Evolutionary conservation across 352 stramenopile genomes (phyloP).

Genomic region (Phytopythium vexans): DNA sequence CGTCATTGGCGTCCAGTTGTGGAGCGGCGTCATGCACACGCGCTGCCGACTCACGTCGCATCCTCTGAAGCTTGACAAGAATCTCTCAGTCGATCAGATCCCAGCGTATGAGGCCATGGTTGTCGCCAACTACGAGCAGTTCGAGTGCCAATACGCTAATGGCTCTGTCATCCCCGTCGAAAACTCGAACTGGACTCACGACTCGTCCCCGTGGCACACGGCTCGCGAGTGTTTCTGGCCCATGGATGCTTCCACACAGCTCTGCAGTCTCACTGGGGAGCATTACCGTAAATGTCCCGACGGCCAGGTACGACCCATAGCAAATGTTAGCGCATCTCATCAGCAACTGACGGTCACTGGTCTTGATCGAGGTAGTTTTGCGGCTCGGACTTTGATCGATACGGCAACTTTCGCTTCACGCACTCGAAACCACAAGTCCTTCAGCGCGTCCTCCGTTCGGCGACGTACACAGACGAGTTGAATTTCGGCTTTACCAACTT

Average conservation of each 20-base stretch:
- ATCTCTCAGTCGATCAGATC: slow-evolving; percentile 24
- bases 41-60: slow-evolving; percentile 69
- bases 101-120: slow-evolving; percentile 24
- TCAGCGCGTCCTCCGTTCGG: slow-evolving; percentile 18
- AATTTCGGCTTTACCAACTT: slow-evolving; percentile 87
- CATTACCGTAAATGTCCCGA: slow-evolving; percentile 26
- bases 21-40: slow-evolving; percentile 59
- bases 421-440: slow-evolving; percentile 31
- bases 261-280: slow-evolving; percentile 43
- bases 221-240: slow-evolving; percentile 87
- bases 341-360: too few relatives aligned
- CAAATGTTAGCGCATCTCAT: slow-evolving; percentile 2
- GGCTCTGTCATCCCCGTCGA: slow-evolving; percentile 18
- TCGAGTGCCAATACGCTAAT: slow-evolving; percentile 6
- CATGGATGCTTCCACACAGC: slow-evolving; percentile 46
- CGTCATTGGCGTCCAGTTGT: slow-evolving; percentile 83
- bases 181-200: slow-evolving; percentile 32
- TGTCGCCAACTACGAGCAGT: slow-evolving; percentile 32
- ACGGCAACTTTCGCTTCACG: slow-evolving; percentile 66
- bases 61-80: slow-evolving; percentile 43
- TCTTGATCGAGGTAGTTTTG: slow-evolving; percentile 23
- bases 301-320: slow-evolving; percentile 16
- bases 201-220: slow-evolving; percentile 43
- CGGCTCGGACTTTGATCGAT: slow-evolving; percentile 55
- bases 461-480: slow-evolving; percentile 60